Base-by-base conservation (phyloP, 345 rosid species). In the Leavenworthia alabamica region DNA sequence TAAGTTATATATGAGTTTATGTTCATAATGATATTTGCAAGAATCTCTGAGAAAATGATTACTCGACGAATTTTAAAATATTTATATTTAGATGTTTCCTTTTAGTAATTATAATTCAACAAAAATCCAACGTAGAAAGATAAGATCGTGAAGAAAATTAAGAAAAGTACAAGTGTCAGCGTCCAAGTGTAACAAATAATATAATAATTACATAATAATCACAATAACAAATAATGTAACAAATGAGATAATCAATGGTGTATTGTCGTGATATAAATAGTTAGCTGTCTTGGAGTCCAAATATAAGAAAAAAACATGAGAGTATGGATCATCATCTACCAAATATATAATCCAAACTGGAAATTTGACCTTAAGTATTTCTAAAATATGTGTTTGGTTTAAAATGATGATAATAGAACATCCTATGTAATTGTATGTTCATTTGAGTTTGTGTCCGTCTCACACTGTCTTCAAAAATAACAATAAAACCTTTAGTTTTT, bases 121-220 rank as follows among this genome's bases (percentile, higher is more conserved):
- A 49, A 69, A 60, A 54, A 41, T 69, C 44, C 57, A 36, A 60
- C 45, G 14, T 68, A 50, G 52, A 24, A 50, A 50, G 73, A 68
- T 67, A 67, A 67, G 72, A 36, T 40, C 8, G 37, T 2, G 9
- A 9, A 40, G 13, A 3, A 46, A 16, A 56, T 13, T 0, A 23
- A 49, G 67, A 68, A 33, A 53, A 39, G 60, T 47, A 42, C 66
- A 51, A 59, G 16, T 60, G 66, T 68, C 66, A 60, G 39, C 72
- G 6, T 68, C 59, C 23, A 2, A 50, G 2, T n/a, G 31, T 46
- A 33, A 4, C 24, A 0, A 39, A 36, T 11, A 10, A 64, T 31
- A 20, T 23, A 16, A 54, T 50, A 60, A 46, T 46, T 19, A 32
- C 23, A 49, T 37, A 29, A 53, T 40, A 47, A 32, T 31, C 7